Conservation (phyloP, 148 eudicot genomes). For the Cornus florida region DNA sequence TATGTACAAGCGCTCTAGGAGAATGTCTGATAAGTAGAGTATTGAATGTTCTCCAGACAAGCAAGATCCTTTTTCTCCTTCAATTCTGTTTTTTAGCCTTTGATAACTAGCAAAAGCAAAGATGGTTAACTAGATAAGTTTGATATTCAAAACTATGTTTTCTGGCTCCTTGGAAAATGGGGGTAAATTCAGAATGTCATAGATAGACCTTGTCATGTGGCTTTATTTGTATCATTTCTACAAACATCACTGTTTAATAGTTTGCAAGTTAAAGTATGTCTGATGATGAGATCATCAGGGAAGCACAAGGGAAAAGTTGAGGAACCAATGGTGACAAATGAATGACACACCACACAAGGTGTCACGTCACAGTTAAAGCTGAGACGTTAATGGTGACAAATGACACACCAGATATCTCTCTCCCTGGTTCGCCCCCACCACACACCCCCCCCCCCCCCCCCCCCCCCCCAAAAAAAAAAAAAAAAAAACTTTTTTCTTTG, state of each 20-base stretch:
- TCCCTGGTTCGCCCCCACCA: background rate
- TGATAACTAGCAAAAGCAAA: conserved; percentile 16
- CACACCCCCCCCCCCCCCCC: no score
- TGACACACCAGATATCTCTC: background rate
- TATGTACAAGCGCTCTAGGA: conserved; percentile 48
- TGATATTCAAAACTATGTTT: background rate
- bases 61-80: conserved; percentile 14
- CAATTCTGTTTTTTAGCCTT: conserved; percentile 8
- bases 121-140: background rate
- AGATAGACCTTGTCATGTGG: background rate
- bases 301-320: background rate
- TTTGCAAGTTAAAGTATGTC: background rate
- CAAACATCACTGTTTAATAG: background rate
- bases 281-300: background rate
- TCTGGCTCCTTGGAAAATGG: background rate
- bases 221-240: background rate
- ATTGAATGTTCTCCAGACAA: conserved; percentile 36
- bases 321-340: background rate
- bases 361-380: no score
- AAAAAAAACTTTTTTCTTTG: no score
- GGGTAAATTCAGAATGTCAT: background rate
- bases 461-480: background rate
- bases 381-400: background rate
- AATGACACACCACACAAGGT: no score
- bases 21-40: conserved; percentile 59